Evolutionary conservation across 306 rosid genomes (phyloP), one percentile per base, ranked within the genome.

Genomic region (Prunus dulcis): DNA sequence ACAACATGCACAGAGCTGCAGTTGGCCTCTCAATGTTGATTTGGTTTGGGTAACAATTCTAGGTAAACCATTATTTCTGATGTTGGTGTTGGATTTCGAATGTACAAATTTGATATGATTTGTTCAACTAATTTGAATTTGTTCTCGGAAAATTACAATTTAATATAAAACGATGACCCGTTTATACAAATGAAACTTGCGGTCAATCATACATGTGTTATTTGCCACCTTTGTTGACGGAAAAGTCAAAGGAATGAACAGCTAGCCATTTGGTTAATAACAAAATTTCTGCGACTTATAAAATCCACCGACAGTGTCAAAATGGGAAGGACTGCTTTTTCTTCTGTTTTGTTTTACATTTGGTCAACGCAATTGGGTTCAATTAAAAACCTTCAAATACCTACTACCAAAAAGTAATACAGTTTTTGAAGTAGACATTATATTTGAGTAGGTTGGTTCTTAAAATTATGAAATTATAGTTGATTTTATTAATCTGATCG

Each of bases 21-120:
- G 60, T 73, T 69, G 73, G 67, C 51, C 71, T 74, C 25, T 67
- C 71, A 18, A 32, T 56, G 22, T 64, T 34, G 69, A 34, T 34
- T 64, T 64, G 69, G 69, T 18, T 58, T 60, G 19, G 57, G 22
- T 64, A 58, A 32, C 75, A 43, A 46, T 14, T 32, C 50, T 75
- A 60, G 77, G 84, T 74, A 56, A 80, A 51, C 70, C 14, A 23
- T 73, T 55, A 38, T 18, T 30, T 80, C 13, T 34, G 15, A 46
- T 22, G 71, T 3, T 50, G 18, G 41, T 15, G 72, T 34, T 74
- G 80, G 79, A 34, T 34, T 34, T 34, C 43, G 43, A 34, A 6
- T 34, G 8, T 34, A 6, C 43, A 34, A 34, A 6, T 34, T 34
- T 6, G 43, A 34, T 34, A 34, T 34, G 43, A 57, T 73, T 58